These are phyloP conservation scores for Aphanomyces invadans DNA, from an alignment of 352 stramenopile genomes.

Conservation along the genomic window DNA sequence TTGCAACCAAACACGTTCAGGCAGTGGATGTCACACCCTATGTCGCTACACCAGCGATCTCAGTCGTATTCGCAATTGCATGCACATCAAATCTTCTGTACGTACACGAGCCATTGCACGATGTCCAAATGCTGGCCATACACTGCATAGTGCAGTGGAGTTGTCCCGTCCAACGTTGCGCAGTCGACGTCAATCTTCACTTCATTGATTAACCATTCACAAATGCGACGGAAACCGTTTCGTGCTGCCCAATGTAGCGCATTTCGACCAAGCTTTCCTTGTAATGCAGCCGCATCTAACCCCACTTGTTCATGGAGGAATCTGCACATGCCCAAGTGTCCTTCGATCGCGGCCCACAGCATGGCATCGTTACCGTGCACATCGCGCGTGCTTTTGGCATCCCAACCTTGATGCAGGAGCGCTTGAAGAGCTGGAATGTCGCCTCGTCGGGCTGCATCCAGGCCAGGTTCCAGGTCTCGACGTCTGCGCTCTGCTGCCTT, in stretches of 20 bases:
- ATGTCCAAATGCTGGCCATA: constrained; percentile 4
- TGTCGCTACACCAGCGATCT: neutral
- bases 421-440: neutral
- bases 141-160: constrained; percentile 9
- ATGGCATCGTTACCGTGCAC: constrained; percentile 5
- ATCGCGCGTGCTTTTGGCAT: neutral
- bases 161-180: constrained; percentile 9
- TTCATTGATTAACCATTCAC: neutral
- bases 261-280: constrained; percentile 16
- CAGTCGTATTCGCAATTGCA: neutral
- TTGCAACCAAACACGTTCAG: constrained; percentile 15
- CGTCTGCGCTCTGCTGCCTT: neutral
- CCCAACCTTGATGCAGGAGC: neutral
- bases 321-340: constrained; percentile 8
- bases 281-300: neutral
- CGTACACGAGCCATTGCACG: constrained; percentile 9
- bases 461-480: neutral
- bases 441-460: neutral
- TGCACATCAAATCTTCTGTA: neutral
- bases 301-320: neutral
- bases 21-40: neutral
- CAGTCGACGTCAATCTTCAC: neutral
- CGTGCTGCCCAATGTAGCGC: constrained; percentile 17
- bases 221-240: neutral
- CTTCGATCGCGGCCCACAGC: constrained; percentile 2